Percentiles rank a stretch among this genome's conserved stretches.
Conservation (phyloP, 2,329 filamentous ascomycete genomes). For the Sporothrix mexicana region DNA sequence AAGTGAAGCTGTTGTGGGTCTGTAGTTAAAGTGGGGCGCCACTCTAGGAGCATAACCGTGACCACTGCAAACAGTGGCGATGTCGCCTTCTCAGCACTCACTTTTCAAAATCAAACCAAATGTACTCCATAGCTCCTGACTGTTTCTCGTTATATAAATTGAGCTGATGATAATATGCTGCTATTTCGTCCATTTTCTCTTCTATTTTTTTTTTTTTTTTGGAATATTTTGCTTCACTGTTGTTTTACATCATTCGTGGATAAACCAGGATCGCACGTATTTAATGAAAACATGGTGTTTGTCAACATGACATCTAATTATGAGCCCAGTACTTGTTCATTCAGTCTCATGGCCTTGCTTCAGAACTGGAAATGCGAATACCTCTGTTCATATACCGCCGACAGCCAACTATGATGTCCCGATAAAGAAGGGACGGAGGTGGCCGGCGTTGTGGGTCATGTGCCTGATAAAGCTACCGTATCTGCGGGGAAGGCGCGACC, state of each 20-base stretch:
- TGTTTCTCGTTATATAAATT: no score
- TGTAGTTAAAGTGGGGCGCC: not conserved
- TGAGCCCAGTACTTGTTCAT: no score
- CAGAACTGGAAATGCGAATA: not conserved
- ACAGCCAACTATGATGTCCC: not conserved
- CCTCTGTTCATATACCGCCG: not conserved
- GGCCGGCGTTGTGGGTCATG: constrained; percentile 29
- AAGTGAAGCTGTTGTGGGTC: constrained; percentile 12
- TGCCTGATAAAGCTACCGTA: constrained; percentile 10
- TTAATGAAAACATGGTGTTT: no score
- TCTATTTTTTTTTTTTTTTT: not conserved
- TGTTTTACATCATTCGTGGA: no score
- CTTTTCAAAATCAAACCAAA: no score
- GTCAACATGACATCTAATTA: no score
- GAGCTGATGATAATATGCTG: not conserved
- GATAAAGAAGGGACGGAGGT: constrained; percentile 28
- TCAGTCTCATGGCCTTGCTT: not conserved
- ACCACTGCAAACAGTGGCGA: constrained; percentile 16
- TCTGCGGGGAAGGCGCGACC: constrained; percentile 20
- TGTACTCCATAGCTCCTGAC: no score
- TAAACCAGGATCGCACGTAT: no score
- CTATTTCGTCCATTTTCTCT: not conserved
- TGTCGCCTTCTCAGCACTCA: not conserved
- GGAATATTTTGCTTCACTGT: not conserved
- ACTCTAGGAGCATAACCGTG: not conserved